Percentiles rank a stretch among this genome's conserved stretches.
phyloP scores from a whole-genome alignment of 2,329 filamentous ascomycete genomes.

The Cadophora sp. region DNA sequence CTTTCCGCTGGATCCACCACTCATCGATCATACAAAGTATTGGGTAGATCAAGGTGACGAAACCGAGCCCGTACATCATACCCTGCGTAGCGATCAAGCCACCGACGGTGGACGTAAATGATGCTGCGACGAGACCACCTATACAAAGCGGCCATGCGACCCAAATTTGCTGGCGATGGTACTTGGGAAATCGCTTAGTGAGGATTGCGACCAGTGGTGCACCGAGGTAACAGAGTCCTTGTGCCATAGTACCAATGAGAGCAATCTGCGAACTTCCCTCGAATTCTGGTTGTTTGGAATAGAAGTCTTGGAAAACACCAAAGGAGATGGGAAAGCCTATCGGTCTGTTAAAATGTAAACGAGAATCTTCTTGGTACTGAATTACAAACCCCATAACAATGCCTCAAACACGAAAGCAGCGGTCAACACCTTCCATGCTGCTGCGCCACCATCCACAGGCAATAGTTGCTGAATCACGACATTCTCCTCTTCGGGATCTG shows the following conservation, averaged over 20 bases:
- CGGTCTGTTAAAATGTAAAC: background rate
- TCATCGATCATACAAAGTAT: constrained; percentile 66
- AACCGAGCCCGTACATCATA: constrained; percentile 65
- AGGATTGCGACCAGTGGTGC: constrained; percentile 47
- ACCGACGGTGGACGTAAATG: constrained; percentile 58
- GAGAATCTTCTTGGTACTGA: background rate
- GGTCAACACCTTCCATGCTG: constrained; percentile 54
- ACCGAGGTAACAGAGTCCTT: constrained; percentile 47
- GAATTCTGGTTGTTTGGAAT: constrained; percentile 65
- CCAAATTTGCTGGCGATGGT: constrained; percentile 48
- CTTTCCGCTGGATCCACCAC: constrained; percentile 65
- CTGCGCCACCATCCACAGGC: constrained; percentile 43
- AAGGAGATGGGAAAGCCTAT: constrained; percentile 72
- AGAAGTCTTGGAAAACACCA: constrained; percentile 75
- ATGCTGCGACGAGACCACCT: constrained; percentile 51
- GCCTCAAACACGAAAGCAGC: constrained; percentile 59
- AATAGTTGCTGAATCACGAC: constrained; percentile 16
- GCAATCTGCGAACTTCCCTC: constrained; percentile 57
- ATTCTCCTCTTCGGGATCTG: constrained; percentile 4
- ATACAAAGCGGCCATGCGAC: constrained; percentile 51
- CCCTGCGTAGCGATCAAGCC: constrained; percentile 68
- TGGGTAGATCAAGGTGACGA: constrained; percentile 61
- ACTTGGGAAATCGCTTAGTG: constrained; percentile 45
- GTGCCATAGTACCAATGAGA: constrained; percentile 62
- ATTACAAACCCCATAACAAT: constrained; percentile 57